Base-by-base conservation (phyloP, 371 early-diverging fungal species). In the Actinomucor elegans region DNA sequence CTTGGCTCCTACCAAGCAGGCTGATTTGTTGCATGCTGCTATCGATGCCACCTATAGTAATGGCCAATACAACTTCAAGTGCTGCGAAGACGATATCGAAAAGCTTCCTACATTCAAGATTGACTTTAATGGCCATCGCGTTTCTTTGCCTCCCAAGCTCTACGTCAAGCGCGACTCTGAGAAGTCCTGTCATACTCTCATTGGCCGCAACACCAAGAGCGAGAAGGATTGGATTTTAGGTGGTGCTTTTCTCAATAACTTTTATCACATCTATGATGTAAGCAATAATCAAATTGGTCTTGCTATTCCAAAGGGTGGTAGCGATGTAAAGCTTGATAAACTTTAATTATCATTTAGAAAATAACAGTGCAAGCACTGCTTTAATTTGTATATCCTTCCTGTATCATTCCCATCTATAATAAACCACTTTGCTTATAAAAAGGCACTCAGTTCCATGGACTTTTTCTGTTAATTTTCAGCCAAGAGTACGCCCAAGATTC, bases 181-280 rank as follows among this genome's bases (percentile, higher is more conserved):
- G 10, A 50, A 52, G 8, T 40, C 41, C 12, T 75, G 75, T 28
- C 51, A 64, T 42, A 64, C 67, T 1, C 40, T 67, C 4, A 72
- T 75, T 31, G 52, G 51, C 34, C 56, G 58, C 26, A 64, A 66
- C 27, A 34, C 35, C 2, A 29, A 28, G 9, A 48, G 57, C n/a
- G 67, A 65, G 2, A 71, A 63, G 49, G 48, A 69, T 28, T 76
- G 77, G 77, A 52, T 48, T 29, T 63, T 76, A 36, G 77, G 77
- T n/a, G 65, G 65, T 33, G 55, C 73, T 6, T 76, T 76, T 53
- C 48, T 71, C 26, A 68, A 76, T 42, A 66, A 61, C 52, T 75
- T 75, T 49, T 73, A 73, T 36, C 70, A 70, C 36, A 65, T 73
- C 17, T 73, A 65, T 31, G 71, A 71, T 59, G 43, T 53, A 10